phyloP scores from a whole-genome alignment of 148 eudicot genomes.

The Bassia scoparia region DNA sequence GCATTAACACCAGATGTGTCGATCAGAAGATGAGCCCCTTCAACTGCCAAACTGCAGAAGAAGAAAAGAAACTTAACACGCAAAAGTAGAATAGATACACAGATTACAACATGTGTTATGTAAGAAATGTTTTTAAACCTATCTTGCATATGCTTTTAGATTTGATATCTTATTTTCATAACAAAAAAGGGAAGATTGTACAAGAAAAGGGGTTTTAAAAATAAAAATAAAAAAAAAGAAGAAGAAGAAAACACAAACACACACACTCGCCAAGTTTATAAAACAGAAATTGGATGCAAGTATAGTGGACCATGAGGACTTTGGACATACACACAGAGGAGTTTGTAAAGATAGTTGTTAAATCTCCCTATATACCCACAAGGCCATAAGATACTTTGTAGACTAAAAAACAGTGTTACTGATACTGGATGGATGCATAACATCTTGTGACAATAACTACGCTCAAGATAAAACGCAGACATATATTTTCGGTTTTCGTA shows the following conservation, averaged over 20 bases:
- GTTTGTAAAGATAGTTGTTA: background rate
- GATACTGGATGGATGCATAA: background rate
- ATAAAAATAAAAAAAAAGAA: too few species aligned
- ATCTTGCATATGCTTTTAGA: background rate
- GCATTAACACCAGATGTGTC: constrained; percentile 84
- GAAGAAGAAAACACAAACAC: too few species aligned
- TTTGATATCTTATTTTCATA: constrained; percentile 1
- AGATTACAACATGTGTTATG: background rate
- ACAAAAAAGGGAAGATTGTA: background rate
- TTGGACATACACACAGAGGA: background rate
- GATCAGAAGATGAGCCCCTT: constrained; percentile 65
- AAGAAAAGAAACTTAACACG: constrained; percentile 17
- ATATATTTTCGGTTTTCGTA: background rate
- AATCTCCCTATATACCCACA: background rate
- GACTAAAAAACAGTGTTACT: background rate
- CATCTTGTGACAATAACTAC: background rate
- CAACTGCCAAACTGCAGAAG: constrained; percentile 64
- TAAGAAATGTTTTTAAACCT: background rate
- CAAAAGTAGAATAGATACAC: background rate
- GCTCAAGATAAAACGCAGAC: background rate
- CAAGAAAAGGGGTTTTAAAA: too few species aligned
- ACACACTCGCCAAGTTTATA: too few species aligned
- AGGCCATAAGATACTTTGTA: background rate
- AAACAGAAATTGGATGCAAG: background rate
- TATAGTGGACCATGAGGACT: background rate